Base-by-base conservation (phyloP, 805 yeast species). In the Saccharomycopsis schoenii region DNA sequence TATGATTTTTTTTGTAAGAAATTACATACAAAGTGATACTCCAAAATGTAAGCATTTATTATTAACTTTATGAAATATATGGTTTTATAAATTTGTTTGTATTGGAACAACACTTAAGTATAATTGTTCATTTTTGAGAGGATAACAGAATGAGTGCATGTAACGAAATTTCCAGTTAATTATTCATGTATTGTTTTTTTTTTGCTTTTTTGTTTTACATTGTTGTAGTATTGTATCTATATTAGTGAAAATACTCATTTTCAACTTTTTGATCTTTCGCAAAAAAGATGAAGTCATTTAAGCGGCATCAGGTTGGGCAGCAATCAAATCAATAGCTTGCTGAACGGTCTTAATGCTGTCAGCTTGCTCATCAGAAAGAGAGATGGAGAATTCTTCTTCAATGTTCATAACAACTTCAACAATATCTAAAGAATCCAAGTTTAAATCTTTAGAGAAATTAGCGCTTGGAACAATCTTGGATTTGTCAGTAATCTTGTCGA, bases 381-480 rank as follows among this genome's bases (percentile, higher is more conserved):
- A 88, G 71, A 89, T 82, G 69, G 89, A 90, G 66, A 86, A 86
- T 73, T 86, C 92, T 80, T 92, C 97, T 79, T 93, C 99, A 70
- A 93, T 86, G 61, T 97, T 97, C 74, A 94, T 96, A 68, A 94
- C 81, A 60, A 94, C 92, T 78, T 93, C 99, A 65, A 93, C 97
- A 65, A 94, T 88, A 71, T 93, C 99, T 67, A 93, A 81, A 10
- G 97, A 89, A 75, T 93, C 99, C 71, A 81, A 74, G 17, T 81
- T 83, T 70, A 81, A 75, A 68, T 80, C 85, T 67, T 79, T 80
- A 65, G 79, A 77, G 72, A 80, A 82, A 58, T 77, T 72, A 43
- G 84, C 76, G 54, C 76, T 79, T 15, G 65, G 58, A 25, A 68
- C 64, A 55, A 73, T 67, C 50, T 68, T 66, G 55, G 59, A 50